Base-by-base conservation (phyloP, 2,329 filamentous ascomycete genomes). In the Claviceps capensis region DNA sequence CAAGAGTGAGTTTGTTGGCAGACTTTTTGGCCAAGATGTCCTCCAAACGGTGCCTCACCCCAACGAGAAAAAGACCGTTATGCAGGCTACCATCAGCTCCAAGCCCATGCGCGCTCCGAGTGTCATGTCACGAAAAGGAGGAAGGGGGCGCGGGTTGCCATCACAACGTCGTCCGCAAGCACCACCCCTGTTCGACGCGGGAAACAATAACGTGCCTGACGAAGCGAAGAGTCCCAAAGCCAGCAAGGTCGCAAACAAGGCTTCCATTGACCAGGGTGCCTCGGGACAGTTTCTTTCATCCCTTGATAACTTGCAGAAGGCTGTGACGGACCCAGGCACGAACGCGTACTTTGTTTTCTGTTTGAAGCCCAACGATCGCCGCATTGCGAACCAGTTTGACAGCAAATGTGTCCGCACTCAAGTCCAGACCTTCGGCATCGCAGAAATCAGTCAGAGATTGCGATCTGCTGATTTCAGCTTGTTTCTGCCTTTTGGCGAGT, bases 331-430 rank as follows among this genome's bases (percentile, higher is more conserved):
- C 2, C 79, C 84, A 4, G 87, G 89, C 62, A 86, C 89, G 11
- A 98, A 98, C 62, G 81, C 86, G 1, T 98, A 98, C 69, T 97
- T 96, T 60, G 80, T 98, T 45, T 96, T 98, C 69, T 98, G 93
- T 63, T 71, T 98, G 57, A 98, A 98, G 69, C 91, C 93, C 22
- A 98, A 98, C 60, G 93, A 98, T 65, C 81, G 93, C 50, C 83
- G 93, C 48, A 98, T 98, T 58, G 91, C 93, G 55, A 98, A 98
- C 60, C 93, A 98, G 63, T 98, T 97, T 61, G 93, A 98, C 67
- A 96, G 89, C 77, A 97, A 97, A 68, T 98, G 93, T 65, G 93
- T 98, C 22, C 83, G 93, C 4, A 87, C 86, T 11, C 93, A 98
- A 65, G 79, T 98, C 1, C 91, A 97, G 64, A 95, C 89, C 0